Evolutionary conservation across 1,284 basidiomycete genomes (phyloP), one percentile per base, ranked within the genome.

Genomic region (Pisolithus thermaeus): DNA sequence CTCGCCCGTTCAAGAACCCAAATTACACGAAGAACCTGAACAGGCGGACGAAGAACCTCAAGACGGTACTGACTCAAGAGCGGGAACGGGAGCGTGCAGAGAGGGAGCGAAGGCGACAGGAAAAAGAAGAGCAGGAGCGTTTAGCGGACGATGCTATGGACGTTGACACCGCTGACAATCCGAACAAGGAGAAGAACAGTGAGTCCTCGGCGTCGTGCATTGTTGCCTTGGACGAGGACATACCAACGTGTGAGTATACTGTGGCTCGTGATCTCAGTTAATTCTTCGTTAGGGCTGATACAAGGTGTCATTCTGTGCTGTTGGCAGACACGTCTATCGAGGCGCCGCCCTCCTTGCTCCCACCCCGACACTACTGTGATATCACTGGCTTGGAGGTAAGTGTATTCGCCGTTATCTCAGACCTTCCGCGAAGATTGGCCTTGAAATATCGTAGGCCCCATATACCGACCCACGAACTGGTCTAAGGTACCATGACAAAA

Each of bases 381-480:
- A 89, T 94, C 5, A 94, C 91, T 0, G 90, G 91, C 0, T 73
- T 94, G 6, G 86, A 91, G 68, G 89, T 87, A 51, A 14, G 71
- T 43, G 58, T 38, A 3, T 35, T n/a, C n/a, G n/a, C 27, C 27
- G 38, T 50, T 28, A 16, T 12, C 30, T 18, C 23, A 18, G 39
- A 32, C n/a, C 41, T 39, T 20, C 36, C 18, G 7, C 28, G 7
- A 27, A 28, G 30, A 37, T 3, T 9, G 22, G 12, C n/a, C 28
- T 9, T 14, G 12, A 27, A 35, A 18, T 23, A 18, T 20, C 22
- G 6, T 50, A 90, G 87, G 90, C 87, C 1, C 87, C 85, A 4
- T 92, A 93, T 60, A 92, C 89, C 0, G 90, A 93, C 60, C 91
- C 91, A 6, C 80, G 83, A 3, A 90, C 90, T 0, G 81, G 84